Evolutionary conservation across 331 rosid species (phyloP).

Genomic region (Quercus phellos): DNA sequence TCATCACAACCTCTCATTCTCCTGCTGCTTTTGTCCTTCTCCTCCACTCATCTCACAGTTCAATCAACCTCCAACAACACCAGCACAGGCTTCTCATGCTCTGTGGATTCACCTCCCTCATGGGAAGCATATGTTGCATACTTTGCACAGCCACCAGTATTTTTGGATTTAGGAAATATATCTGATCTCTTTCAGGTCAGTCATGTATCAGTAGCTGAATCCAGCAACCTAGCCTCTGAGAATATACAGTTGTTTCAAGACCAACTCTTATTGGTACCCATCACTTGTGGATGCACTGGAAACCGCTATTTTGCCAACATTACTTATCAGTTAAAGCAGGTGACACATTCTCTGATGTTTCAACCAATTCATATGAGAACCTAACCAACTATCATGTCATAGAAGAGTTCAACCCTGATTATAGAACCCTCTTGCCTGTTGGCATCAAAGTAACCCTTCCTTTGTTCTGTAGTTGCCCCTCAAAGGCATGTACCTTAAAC

Average conservation of each 20-base stretch:
- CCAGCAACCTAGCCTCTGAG: conserved; percentile 43
- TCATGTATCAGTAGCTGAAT: conserved; percentile 46
- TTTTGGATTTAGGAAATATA: conserved; percentile 40
- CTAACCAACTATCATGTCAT: conserved; percentile 45
- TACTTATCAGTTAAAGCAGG: conserved; percentile 36
- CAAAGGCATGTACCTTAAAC: conserved; percentile 32
- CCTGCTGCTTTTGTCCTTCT: conserved; percentile 31
- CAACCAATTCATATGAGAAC: conserved; percentile 39
- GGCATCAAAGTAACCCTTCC: conserved; percentile 48
- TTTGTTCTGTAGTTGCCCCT: conserved; percentile 66
- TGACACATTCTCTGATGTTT: conserved; percentile 40
- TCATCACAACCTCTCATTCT: conserved; percentile 19
- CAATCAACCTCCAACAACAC: conserved; percentile 28
- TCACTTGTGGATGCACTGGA: conserved; percentile 57
- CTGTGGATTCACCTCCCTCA: conserved; percentile 34
- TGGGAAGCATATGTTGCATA: conserved; percentile 67
- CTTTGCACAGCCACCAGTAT: conserved; percentile 44
- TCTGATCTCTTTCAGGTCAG: conserved; percentile 52
- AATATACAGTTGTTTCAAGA: conserved; percentile 23
- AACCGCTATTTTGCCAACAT: conserved; percentile 49
- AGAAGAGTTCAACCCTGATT: conserved; percentile 32
- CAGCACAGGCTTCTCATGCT: conserved; percentile 39
- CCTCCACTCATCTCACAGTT: conserved; percentile 25
- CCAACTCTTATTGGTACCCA: conserved; percentile 58
- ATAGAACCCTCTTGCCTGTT: conserved; percentile 16